Conservation (phyloP, 805 yeast species). For the Ogataea henricii region DNA sequence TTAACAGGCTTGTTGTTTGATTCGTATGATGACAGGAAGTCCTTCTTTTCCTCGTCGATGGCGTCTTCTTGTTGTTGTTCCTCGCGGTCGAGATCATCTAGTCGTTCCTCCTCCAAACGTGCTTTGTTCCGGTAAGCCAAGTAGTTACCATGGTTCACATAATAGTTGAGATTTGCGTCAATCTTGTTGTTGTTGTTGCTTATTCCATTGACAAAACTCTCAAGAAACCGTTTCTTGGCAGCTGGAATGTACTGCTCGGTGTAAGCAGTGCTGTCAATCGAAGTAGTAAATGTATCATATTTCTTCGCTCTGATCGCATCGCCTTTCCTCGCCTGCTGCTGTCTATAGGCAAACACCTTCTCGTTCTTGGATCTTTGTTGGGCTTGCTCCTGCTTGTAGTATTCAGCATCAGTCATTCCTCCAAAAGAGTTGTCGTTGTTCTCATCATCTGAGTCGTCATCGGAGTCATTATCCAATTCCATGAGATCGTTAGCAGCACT, state of each 20-base stretch:
- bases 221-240: constrained; percentile 29
- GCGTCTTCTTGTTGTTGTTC: constrained; percentile 34
- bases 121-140: constrained; percentile 40
- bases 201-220: constrained; percentile 32
- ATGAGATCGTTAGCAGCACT: constrained; percentile 25
- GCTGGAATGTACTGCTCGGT: constrained; percentile 19
- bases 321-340: constrained; percentile 22
- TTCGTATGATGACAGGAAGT: constrained; percentile 23
- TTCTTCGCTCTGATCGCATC: constrained; percentile 35
- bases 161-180: constrained; percentile 38
- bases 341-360: constrained; percentile 13
- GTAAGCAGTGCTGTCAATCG: constrained; percentile 33
- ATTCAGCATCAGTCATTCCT: constrained; percentile 26
- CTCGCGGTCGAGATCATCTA: constrained; percentile 43
- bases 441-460: constrained; percentile 32
- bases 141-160: constrained; percentile 46
- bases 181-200: constrained; percentile 32
- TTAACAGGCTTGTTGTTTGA: constrained; percentile 23
- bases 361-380: constrained; percentile 24
- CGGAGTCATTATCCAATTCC: constrained; percentile 33
- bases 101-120: constrained; percentile 43
- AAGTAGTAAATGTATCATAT: constrained; percentile 36
- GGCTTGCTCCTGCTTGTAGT: constrained; percentile 22
- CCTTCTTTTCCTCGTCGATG: constrained; percentile 14
- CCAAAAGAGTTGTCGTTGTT: constrained; percentile 27